These are phyloP conservation scores for Solanum microdontum DNA, from an alignment of 257 asterid species.

Conservation along the genomic window DNA sequence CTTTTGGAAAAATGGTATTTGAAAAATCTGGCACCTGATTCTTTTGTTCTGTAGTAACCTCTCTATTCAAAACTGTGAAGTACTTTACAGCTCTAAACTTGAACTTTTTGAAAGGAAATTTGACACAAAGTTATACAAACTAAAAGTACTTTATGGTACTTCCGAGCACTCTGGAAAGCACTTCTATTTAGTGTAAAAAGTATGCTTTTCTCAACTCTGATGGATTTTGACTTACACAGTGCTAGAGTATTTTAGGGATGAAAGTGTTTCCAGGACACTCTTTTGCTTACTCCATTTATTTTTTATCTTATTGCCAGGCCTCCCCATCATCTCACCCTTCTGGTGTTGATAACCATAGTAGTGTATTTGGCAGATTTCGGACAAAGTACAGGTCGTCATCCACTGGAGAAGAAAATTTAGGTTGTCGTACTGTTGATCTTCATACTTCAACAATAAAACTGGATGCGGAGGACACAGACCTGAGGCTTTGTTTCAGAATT, in stretches of 20 bases:
- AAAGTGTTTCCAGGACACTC: background rate
- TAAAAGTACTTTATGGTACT: background rate
- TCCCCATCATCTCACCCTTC: slow-evolving; percentile 45
- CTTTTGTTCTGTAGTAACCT: background rate
- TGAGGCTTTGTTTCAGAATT: slow-evolving; percentile 90
- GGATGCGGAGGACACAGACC: slow-evolving; percentile 90
- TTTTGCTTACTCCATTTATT: background rate
- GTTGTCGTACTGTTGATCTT: slow-evolving; percentile 75
- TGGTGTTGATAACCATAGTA: slow-evolving; percentile 49
- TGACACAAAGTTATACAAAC: background rate
- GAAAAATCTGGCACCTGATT: background rate
- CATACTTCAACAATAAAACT: slow-evolving; percentile 80
- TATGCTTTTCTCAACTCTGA: background rate
- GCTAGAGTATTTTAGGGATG: background rate
- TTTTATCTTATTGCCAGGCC: slow-evolving; percentile 41
- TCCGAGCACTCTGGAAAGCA: background rate
- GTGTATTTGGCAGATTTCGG: slow-evolving; percentile 85
- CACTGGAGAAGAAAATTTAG: slow-evolving; percentile 50
- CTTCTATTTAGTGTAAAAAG: background rate
- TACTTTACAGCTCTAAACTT: background rate
- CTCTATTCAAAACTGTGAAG: background rate
- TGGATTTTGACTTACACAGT: background rate
- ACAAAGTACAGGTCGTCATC: slow-evolving; percentile 56
- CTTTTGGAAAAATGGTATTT: background rate
- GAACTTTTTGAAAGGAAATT: background rate